These are phyloP conservation scores for Lactarius hengduanensis DNA, from an alignment of 768 basidiomycete species.

Conservation along the genomic window DNA sequence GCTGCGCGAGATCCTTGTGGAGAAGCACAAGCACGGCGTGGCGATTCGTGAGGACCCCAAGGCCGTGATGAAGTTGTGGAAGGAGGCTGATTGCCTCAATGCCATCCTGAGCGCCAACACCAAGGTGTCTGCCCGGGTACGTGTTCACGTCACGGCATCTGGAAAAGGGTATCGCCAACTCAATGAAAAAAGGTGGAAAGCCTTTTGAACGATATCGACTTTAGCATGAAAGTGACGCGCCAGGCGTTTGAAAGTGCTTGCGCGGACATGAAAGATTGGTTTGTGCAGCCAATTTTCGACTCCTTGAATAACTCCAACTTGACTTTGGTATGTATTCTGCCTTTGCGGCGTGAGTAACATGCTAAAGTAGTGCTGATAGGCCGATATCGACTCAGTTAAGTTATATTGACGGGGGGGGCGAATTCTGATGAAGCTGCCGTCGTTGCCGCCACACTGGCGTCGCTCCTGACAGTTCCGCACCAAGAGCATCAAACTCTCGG, in stretches of 20 bases:
- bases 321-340: slow-evolving; percentile 49
- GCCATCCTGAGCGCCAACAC: slow-evolving; percentile 89
- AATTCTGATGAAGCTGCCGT: too few relatives aligned
- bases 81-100: slow-evolving; percentile 91
- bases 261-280: slow-evolving; percentile 61
- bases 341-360: neutral
- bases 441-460: too few relatives aligned
- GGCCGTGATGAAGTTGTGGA: slow-evolving; percentile 92
- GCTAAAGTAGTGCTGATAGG: slow-evolving; percentile 40
- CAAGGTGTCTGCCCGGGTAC: slow-evolving; percentile 70
- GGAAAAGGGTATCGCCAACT: neutral
- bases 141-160: slow-evolving; percentile 30
- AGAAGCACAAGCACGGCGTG: too few relatives aligned
- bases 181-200: slow-evolving; percentile 69
- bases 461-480: slow-evolving; percentile 41
- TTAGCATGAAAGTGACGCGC: slow-evolving; percentile 73
- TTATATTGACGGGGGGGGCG: slow-evolving; percentile 70
- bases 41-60: slow-evolving; percentile 74
- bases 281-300: slow-evolving; percentile 69
- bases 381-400: slow-evolving; percentile 77
- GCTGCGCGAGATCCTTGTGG: too few relatives aligned
- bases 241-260: slow-evolving; percentile 76
- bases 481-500: slow-evolving; percentile 85
- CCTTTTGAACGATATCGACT: slow-evolving; percentile 87
- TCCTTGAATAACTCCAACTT: slow-evolving; percentile 68